Evolutionary conservation across 768 basidiomycete species (phyloP).

Genomic region (Podaxis rugospora): DNA sequence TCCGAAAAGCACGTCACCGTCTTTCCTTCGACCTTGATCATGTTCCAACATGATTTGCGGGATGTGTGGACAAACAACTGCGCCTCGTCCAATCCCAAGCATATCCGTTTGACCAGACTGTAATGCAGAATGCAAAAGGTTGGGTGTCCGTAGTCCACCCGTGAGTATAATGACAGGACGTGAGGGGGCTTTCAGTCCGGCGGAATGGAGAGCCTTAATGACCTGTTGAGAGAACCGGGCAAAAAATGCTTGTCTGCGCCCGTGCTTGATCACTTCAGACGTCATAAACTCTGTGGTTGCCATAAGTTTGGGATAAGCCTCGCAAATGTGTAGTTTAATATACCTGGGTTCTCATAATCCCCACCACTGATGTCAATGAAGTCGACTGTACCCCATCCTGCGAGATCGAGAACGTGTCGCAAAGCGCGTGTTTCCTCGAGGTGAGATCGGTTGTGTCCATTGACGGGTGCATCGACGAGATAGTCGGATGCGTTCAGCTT

Average conservation of each 20-base stretch:
- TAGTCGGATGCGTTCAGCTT: constrained; percentile 85
- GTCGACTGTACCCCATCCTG: constrained; percentile 64
- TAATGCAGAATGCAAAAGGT: constrained; percentile 51
- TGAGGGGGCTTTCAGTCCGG: constrained; percentile 15
- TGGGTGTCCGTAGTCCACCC: constrained; percentile 67
- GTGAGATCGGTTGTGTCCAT: constrained; percentile 9
- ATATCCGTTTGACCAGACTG: constrained; percentile 58
- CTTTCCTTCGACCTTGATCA: constrained; percentile 12
- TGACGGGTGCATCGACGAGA: constrained; percentile 24
- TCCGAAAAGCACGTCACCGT: constrained; percentile 30
- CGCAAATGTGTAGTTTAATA: background rate
- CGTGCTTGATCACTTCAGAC: constrained; percentile 19
- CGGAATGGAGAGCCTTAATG: constrained; percentile 35
- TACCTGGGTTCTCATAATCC: constrained; percentile 77
- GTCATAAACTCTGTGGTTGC: constrained; percentile 40
- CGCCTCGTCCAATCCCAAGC: constrained; percentile 69
- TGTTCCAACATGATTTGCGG: constrained; percentile 35
- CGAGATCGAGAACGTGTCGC: constrained; percentile 55
- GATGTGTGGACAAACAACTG: constrained; percentile 59
- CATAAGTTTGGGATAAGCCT: background rate
- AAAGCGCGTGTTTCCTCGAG: constrained; percentile 44
- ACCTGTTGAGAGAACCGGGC: constrained; percentile 59
- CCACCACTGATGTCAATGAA: constrained; percentile 89
- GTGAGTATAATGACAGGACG: constrained; percentile 73
- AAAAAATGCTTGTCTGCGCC: constrained; percentile 68